Base-by-base conservation (phyloP, 305 asterid genomes). In the Solanum hybrid region DNA sequence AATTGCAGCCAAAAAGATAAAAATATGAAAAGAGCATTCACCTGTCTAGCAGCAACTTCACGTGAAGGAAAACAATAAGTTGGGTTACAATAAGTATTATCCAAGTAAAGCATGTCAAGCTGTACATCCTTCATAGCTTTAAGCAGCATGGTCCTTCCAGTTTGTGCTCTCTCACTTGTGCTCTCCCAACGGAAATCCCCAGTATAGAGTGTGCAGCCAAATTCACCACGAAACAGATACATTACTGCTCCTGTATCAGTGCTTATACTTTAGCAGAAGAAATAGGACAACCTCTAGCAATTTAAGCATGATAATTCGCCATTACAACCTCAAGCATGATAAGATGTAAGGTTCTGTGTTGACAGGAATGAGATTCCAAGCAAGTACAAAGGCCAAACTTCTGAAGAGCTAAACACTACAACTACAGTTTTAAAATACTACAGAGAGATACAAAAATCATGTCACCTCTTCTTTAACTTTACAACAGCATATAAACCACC, bases 151-250 rank as follows among this genome's bases (percentile, higher is more conserved):
- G 93, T 86, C 92, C 92, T 95, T 91, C 94, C 95, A 89, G 71
- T 90, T 89, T 91, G 91, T 4, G 90, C 91, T 86, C 91, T 92
- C 86, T 88, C 85, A 56, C 90, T 89, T 86, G 84, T 86, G 51
- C 81, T 90, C 91, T 96, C 97, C 98, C 99, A 96, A 77, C 98
- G 96, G 88, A 96, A 96, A 92, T 96, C 99, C 91, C 99, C 99
- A 66, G 99, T 95, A 90, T 88, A 92, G 45, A 96, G 97, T 95
- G 91, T 91, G 89, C 94, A 92, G 36, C 99, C 98, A 90, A 95
- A 94, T 40, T 95, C 98, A 86, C 99, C 99, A 11, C 95, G 97
- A 91, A 97, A 96, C 93, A 97, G 91, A 88, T 95, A 95, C 99
- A 96, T 95, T 69, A 95, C 97, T 22, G 99, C 95, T 85, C 98